phyloP scores from a whole-genome alignment of 129 eudicot genomes.

The Escallonia herrerae region DNA sequence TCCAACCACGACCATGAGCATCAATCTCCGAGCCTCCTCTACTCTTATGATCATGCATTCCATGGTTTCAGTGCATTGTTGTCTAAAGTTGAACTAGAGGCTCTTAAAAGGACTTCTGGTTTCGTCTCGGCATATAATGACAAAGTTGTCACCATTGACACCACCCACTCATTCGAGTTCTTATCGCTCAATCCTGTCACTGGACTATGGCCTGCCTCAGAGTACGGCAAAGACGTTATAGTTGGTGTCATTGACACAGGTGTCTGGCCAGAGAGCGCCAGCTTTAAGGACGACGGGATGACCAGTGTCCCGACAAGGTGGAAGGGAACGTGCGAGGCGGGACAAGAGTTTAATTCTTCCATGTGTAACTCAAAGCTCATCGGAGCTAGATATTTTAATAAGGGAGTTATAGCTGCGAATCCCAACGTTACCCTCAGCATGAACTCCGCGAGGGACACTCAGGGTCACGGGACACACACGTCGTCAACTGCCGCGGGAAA shows the following conservation, averaged over 20 bases:
- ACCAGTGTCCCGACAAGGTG: conserved; percentile 25
- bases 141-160: conserved; percentile 21
- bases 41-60: conserved; percentile 27
- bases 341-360: conserved; percentile 30
- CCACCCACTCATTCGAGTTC: conserved; percentile 36
- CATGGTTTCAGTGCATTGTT: conserved; percentile 39
- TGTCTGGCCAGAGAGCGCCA: conserved; percentile 46
- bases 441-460: conserved; percentile 39
- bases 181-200: conserved; percentile 27
- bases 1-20: not conserved
- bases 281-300: conserved; percentile 43
- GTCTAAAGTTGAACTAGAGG: conserved; percentile 21
- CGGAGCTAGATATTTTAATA: conserved; percentile 42
- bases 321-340: conserved; percentile 43
- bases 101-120: conserved; percentile 15
- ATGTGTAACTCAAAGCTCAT: conserved; percentile 37
- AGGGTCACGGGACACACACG: conserved; percentile 48
- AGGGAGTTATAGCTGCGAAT: conserved; percentile 21
- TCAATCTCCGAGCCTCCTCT: conserved; percentile 13
- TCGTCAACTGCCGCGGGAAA: conserved; percentile 38
- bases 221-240: conserved; percentile 38
- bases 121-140: conserved; percentile 34
- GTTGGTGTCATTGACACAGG: conserved; percentile 45
- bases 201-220: conserved; percentile 42
- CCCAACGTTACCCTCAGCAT: conserved; percentile 17